Percentiles rank a stretch among this genome's conserved stretches.
Evolutionary conservation across 1,284 basidiomycete species (phyloP).

Genomic region (Anthracocystis setariae): DNA sequence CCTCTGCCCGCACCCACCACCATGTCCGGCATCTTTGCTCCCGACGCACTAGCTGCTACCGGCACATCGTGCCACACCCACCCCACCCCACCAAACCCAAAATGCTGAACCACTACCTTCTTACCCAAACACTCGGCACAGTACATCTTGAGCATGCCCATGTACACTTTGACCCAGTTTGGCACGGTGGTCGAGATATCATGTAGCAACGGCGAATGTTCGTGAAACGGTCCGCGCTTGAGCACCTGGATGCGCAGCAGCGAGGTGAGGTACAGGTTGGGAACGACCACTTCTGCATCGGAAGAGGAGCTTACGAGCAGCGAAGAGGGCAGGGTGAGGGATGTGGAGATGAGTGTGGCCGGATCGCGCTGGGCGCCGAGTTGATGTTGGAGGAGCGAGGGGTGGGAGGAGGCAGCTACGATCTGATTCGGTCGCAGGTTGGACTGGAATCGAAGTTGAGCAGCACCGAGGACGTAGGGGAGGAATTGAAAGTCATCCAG

Average conservation of each 20-base stretch:
- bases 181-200: constrained; percentile 85
- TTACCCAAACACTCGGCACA: constrained; percentile 94
- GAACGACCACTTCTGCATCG: constrained; percentile 11
- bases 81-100: constrained; percentile 76
- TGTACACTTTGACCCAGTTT: constrained; percentile 87
- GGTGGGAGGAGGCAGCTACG: constrained; percentile 13
- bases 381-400: constrained; percentile 15
- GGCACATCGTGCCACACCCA: constrained; percentile 25
- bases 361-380: background rate
- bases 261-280: constrained; percentile 69
- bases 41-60: background rate
- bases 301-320: constrained; percentile 6
- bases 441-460: constrained; percentile 75
- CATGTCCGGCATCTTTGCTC: constrained; percentile 4
- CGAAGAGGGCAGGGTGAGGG: constrained; percentile 1
- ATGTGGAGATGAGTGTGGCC: constrained; percentile 9
- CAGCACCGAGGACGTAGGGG: constrained; percentile 90
- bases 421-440: constrained; percentile 12
- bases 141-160: constrained; percentile 95
- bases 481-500: constrained; percentile 90
- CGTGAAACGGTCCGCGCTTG: constrained; percentile 58
- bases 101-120: constrained; percentile 94
- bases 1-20: constrained; percentile 26
- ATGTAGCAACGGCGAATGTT: constrained; percentile 78
- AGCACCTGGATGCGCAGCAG: constrained; percentile 73